Evolutionary conservation across 2,329 filamentous ascomycete species (phyloP), one percentile per base, ranked within the genome.

Genomic region (Paracoccidioides lutzii): DNA sequence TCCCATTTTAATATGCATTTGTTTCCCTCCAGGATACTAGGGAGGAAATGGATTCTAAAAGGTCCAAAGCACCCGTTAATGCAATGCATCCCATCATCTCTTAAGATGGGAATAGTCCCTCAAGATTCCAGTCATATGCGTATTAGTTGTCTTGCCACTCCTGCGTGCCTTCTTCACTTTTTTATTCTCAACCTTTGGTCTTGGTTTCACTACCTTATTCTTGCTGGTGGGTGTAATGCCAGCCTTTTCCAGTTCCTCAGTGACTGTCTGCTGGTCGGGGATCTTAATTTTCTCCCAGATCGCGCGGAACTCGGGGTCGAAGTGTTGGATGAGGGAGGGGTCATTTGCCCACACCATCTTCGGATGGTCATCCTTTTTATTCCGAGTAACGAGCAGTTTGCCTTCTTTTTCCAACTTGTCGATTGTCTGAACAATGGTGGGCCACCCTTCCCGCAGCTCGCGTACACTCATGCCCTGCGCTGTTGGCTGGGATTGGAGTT

Each of bases 401-500:
- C 90, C 85, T 67, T 87, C 81, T 43, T 73, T 73, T 74, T 96
- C 91, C 53, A 98, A 78, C 62, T 81, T 77, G 59, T 86, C 81
- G 67, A 98, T 86, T 8, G 86, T 81, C 22, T 85, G 81, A 58
- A 90, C 83, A 65, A 89, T 94, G 64, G 85, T 84, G 30, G 85
- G 83, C 93, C 93, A 98, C 60, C 93, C 93, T 68, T 98, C 93
- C 72, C 95, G 95, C 59, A 98, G 80, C 64, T 96, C 90, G 69
- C 89, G 90, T 59, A 97, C 88, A 41, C 79, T 79, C 55, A 97
- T 81, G 10, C 88, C 89, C 61, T 85, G 83, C 1, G 88, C 87
- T 57, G 90, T 90, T 53, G 81, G 82, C 71, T 90, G 90, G 54
- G 79, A 78, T 72, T 95, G 90, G 37, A 98, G 80, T 67, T 88